A percentile compares a stretch with the other conserved stretches of the same genome.
Conservation (phyloP, 1,284 basidiomycete species). For the Fomitopsis pinicola region DNA sequence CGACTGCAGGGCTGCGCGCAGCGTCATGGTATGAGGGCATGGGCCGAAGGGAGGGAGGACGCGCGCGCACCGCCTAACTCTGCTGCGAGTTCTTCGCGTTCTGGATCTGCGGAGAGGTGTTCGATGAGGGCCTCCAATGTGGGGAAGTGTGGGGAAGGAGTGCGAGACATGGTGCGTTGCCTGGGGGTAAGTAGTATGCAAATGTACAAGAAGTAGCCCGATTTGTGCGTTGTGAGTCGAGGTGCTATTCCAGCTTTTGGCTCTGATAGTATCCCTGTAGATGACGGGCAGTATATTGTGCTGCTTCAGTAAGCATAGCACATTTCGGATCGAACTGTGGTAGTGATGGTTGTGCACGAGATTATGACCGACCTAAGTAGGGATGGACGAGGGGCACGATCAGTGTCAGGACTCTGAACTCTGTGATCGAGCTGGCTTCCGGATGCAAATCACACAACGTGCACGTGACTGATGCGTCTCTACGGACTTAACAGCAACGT, state of each 20-base stretch:
- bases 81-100: slow-evolving; percentile 54
- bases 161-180: background rate
- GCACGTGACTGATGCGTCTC: background rate
- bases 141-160: slow-evolving; percentile 9
- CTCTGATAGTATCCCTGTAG: background rate
- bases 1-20: slow-evolving; percentile 62
- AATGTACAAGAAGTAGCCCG: background rate
- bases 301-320: background rate
- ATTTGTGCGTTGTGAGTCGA: background rate
- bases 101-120: slow-evolving; percentile 41
- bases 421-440: background rate
- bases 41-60: background rate
- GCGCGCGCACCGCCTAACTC: slow-evolving; percentile 60
- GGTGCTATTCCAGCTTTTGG: background rate
- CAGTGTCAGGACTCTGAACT: background rate
- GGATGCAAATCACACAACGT: background rate
- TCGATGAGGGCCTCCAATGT: slow-evolving; percentile 41
- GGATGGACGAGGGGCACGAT: too few relatives aligned
- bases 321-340: background rate
- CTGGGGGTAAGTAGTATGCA: background rate
- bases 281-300: background rate
- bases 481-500: background rate
- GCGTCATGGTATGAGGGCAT: slow-evolving; percentile 1
- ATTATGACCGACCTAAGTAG: background rate
- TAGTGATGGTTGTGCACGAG: background rate